Percentiles rank a stretch among this genome's conserved stretches.
Evolutionary conservation across 2,329 filamentous ascomycete species (phyloP).

Genomic region (Cytospora piceae): DNA sequence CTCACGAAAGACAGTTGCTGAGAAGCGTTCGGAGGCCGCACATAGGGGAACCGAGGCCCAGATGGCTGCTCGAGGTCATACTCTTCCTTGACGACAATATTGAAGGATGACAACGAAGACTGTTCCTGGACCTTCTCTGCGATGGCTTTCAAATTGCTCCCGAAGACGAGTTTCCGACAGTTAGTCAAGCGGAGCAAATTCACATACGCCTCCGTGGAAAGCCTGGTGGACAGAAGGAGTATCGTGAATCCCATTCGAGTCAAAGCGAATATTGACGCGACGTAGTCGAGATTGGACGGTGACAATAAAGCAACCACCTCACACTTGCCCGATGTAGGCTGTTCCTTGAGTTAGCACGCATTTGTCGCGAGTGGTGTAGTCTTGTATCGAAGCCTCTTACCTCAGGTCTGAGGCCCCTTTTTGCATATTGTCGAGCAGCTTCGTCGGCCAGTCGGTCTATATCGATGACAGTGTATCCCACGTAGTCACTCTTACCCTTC

Average conservation of each 20-base stretch:
- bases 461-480: conserved; percentile 24
- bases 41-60: conserved; percentile 29
- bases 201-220: conserved; percentile 54
- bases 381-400: neutral
- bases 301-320: conserved; percentile 52
- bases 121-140: conserved; percentile 35
- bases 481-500: conserved; percentile 27
- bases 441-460: conserved; percentile 25
- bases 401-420: conserved; percentile 20
- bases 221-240: conserved; percentile 57
- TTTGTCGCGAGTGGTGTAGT: neutral
- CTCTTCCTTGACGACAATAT: conserved; percentile 29
- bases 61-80: conserved; percentile 21
- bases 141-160: conserved; percentile 20
- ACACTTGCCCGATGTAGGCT: conserved; percentile 33
- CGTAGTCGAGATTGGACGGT: conserved; percentile 54
- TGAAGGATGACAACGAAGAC: conserved; percentile 34
- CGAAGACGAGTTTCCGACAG: conserved; percentile 40
- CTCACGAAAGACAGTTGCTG: conserved; percentile 32
- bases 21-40: conserved; percentile 30
- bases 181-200: conserved; percentile 50
- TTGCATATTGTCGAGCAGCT: conserved; percentile 25
- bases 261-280: conserved; percentile 56
- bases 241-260: conserved; percentile 56
- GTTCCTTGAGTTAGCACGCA: neutral